phyloP scores from a whole-genome alignment of 1,284 basidiomycete genomes.

The Kwoniella shivajii region DNA sequence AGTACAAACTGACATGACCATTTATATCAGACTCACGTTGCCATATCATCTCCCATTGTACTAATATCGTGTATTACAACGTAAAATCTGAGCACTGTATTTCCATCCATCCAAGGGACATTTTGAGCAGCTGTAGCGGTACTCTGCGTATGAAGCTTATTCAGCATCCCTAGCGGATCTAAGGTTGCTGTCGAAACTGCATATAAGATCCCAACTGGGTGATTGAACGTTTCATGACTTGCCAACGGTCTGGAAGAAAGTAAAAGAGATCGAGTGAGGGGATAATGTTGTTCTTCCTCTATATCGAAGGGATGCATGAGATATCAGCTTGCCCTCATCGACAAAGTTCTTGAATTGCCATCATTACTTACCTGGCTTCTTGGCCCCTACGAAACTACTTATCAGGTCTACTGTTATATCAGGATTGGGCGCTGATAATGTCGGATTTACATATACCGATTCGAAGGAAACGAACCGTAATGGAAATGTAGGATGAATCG shows the following conservation, averaged over 20 bases:
- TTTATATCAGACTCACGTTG: slow-evolving; percentile 30
- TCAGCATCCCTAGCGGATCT: slow-evolving; percentile 46
- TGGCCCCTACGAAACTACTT: slow-evolving; percentile 32
- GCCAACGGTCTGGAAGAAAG: slow-evolving; percentile 48
- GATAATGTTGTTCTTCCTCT: slow-evolving; percentile 52
- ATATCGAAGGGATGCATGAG: neutral
- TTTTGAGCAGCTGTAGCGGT: slow-evolving; percentile 33
- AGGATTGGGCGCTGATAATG: slow-evolving; percentile 36
- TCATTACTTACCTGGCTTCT: slow-evolving; percentile 31
- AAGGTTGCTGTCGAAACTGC: slow-evolving; percentile 49
- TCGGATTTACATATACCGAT: slow-evolving; percentile 40
- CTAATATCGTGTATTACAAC: slow-evolving; percentile 54
- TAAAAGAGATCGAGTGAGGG: slow-evolving; percentile 48
- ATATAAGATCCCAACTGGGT: slow-evolving; percentile 51
- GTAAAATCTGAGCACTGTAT: slow-evolving; percentile 48
- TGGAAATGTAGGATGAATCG: slow-evolving; percentile 50
- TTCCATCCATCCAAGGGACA: slow-evolving; percentile 49
- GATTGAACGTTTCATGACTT: slow-evolving; percentile 54
- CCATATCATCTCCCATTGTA: slow-evolving; percentile 39
- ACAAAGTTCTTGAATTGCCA: neutral
- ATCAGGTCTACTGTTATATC: slow-evolving; percentile 53
- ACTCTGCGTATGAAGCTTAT: slow-evolving; percentile 38
- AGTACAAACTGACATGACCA: neutral
- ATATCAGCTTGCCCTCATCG: neutral
- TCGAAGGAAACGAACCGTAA: slow-evolving; percentile 51